Percentiles rank a stretch among this genome's conserved stretches.
phyloP scores from a whole-genome alignment of 2,329 filamentous ascomycete species.

The Diplocarpon mali region DNA sequence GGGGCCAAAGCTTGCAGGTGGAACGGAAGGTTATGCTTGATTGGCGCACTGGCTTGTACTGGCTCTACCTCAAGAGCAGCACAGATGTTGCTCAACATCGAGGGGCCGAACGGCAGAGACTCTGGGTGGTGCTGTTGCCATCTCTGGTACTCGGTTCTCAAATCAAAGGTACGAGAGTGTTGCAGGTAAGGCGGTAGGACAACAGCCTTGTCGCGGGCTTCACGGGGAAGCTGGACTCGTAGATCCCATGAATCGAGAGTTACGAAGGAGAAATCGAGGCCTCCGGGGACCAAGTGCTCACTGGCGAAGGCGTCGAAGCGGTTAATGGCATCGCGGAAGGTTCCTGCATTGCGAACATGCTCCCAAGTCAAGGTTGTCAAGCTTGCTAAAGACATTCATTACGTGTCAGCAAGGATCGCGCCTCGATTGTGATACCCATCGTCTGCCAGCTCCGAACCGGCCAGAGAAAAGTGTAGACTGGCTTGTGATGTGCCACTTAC shows the following conservation, averaged over 20 bases:
- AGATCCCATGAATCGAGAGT: constrained; percentile 98
- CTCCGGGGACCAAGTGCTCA: constrained; percentile 82
- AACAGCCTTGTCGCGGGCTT: constrained; percentile 96
- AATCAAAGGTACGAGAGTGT: constrained; percentile 93
- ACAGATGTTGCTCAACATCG: constrained; percentile 93
- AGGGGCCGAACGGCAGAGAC: constrained; percentile 91
- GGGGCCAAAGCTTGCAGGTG: constrained; percentile 93
- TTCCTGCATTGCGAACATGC: constrained; percentile 93
- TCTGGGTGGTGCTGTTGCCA: constrained; percentile 99
- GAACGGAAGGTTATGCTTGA: constrained; percentile 98
- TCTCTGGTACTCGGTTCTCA: constrained; percentile 93
- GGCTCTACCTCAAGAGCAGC: constrained; percentile 96
- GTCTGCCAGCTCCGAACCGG: neutral
- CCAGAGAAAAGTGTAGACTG: constrained; percentile 6
- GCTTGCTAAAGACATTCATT: constrained; percentile 53
- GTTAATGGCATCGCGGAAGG: constrained; percentile 92
- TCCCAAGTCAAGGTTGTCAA: constrained; percentile 98
- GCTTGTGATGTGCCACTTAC: constrained; percentile 49
- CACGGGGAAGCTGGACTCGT: constrained; percentile 90
- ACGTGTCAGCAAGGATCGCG: constrained; percentile 16
- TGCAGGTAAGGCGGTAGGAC: constrained; percentile 94
- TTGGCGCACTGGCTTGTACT: constrained; percentile 91
- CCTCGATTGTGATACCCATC: neutral
- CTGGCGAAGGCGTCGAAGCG: constrained; percentile 89
- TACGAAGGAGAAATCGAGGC: constrained; percentile 95